phyloP scores from a whole-genome alignment of 306 rosid genomes.

The Lithocarpus polystachyus region DNA sequence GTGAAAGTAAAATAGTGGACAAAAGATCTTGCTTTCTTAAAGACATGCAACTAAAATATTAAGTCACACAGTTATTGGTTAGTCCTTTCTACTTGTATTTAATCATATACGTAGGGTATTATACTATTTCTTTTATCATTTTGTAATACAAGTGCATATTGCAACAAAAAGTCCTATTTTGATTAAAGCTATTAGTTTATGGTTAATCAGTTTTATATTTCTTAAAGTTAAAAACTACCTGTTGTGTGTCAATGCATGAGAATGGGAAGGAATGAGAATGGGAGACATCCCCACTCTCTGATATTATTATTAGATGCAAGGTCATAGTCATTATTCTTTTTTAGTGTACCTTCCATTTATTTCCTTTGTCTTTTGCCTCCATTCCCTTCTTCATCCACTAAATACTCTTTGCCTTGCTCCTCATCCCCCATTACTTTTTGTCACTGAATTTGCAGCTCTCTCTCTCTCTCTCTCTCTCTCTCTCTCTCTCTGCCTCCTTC shows the following conservation, averaged over 20 bases:
- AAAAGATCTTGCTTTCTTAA: not conserved
- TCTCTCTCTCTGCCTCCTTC: slow-evolving; percentile 17
- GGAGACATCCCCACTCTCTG: slow-evolving; percentile 59
- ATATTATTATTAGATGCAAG: slow-evolving; percentile 78
- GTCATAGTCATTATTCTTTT: slow-evolving; percentile 86
- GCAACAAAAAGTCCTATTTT: not conserved
- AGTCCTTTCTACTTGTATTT: not conserved
- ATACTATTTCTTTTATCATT: not conserved
- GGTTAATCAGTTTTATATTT: not conserved
- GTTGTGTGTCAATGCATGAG: slow-evolving; percentile 32
- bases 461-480: slow-evolving; percentile 20
- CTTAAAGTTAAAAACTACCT: not conserved
- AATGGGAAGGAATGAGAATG: slow-evolving; percentile 46
- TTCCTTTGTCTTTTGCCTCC: slow-evolving; percentile 91
- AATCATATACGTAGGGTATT: not conserved
- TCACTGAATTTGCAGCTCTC: slow-evolving; percentile 46
- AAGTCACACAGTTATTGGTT: not conserved
- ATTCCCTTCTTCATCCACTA: slow-evolving; percentile 91
- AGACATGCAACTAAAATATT: not conserved
- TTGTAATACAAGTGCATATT: not conserved
- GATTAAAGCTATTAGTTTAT: slow-evolving; percentile 1
- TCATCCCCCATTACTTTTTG: slow-evolving; percentile 41
- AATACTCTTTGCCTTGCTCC: slow-evolving; percentile 43
- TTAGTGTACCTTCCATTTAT: slow-evolving; percentile 85
- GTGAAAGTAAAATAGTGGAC: not conserved